Evolutionary conservation across 768 basidiomycete species (phyloP).

Genomic region (Cyathus striatus): DNA sequence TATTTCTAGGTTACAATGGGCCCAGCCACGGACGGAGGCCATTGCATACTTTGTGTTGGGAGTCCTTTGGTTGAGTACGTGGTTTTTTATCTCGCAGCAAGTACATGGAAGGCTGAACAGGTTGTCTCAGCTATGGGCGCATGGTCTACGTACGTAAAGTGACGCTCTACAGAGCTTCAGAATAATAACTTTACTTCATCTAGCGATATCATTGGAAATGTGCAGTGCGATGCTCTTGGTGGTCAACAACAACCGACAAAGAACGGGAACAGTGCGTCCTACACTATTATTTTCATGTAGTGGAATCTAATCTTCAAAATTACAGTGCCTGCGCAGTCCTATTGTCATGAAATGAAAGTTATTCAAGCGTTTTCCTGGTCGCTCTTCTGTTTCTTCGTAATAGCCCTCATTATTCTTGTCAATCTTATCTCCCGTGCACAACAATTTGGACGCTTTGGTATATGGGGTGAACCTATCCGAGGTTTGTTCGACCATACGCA

Average conservation of each 20-base stretch:
- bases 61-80: conserved; percentile 67
- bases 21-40: conserved; percentile 61
- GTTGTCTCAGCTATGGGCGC: conserved; percentile 73
- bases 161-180: not conserved
- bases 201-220: conserved; percentile 65
- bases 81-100: conserved; percentile 1
- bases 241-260: conserved; percentile 43
- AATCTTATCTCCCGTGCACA: conserved; percentile 52
- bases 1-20: conserved; percentile 60
- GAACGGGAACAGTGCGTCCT: conserved; percentile 46
- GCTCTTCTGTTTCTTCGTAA: conserved; percentile 42
- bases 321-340: conserved; percentile 50
- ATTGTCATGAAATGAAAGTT: conserved; percentile 78
- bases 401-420: conserved; percentile 53
- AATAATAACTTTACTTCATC: conserved; percentile 4
- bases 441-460: conserved; percentile 43
- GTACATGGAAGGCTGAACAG: no score
- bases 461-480: conserved; percentile 57
- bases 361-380: conserved; percentile 78
- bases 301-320: no score
- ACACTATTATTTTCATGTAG: no score
- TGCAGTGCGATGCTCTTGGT: conserved; percentile 52
- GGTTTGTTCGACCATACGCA: conserved; percentile 21
- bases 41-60: conserved; percentile 48
- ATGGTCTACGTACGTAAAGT: conserved; percentile 57